Base-by-base conservation (phyloP, 2,329 filamentous ascomycete genomes). In the Xylaria sp. region DNA sequence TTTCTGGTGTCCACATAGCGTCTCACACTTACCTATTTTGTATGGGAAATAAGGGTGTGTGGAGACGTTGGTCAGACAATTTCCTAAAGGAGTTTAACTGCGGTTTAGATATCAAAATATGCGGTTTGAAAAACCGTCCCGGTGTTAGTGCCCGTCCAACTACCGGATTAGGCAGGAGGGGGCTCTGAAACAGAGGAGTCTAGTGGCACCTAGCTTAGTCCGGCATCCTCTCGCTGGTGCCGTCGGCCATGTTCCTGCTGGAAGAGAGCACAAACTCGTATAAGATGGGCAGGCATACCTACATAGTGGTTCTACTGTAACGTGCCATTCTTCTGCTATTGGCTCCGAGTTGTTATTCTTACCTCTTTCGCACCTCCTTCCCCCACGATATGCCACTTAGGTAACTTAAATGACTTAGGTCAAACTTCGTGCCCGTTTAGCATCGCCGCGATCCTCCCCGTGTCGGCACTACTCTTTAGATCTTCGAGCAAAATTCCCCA, bases 171-270 rank as follows among this genome's bases (percentile, higher is more conserved):
- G 74, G 75, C 68, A 77, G 75, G 76, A 73, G 70, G 74, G 69
- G 72, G 53, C 54, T 62, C 69, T 77, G 75, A 76, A 76, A 76
- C 74, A 69, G 69, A 75, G 73, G 72, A 74, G 68, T 60, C 25
- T 25, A 40, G 37, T 16, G 37, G 16, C 37, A 40, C 16, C 12
- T 25, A 59, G 51, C 25, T 42, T 59, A 66, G 59, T 57, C 51
- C 54, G 27, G 44, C 61, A 62, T 58, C 42, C 66, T 44, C 50
- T 53, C 13, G 25, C 27, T 59, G 47, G 10, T 44, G 37, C 55
- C 42, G 61, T 35, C 32, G 32, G 32, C 32, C 32, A 10, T 42
- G 60, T 63, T 60, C 60, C 50, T 27, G 29, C 50, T 40, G 9
- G 21, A 23, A n/a, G 51, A 66, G 54, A 57, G 29, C 50, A 54